Evolutionary conservation across 1,139 yeast species (phyloP).

Genomic region (Saccharomyces hybrid): DNA sequence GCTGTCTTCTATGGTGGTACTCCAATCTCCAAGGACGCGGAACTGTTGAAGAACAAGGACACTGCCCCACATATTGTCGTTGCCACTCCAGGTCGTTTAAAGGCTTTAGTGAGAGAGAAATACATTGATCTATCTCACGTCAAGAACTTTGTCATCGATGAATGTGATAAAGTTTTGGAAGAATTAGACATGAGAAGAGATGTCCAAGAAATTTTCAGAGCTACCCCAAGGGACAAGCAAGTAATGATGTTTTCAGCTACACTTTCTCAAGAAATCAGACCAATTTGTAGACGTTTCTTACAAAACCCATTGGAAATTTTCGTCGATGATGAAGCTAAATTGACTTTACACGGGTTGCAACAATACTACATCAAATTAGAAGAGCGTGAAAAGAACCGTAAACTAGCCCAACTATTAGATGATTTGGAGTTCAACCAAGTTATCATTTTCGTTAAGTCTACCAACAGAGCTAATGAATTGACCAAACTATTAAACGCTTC

Average conservation of each 20-base stretch:
- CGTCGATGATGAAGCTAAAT: slow-evolving; percentile 96
- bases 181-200: slow-evolving; percentile 93
- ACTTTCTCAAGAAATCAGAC: slow-evolving; percentile 87
- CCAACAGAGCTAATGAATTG: slow-evolving; percentile 87
- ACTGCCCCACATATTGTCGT: slow-evolving; percentile 95
- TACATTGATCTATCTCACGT: slow-evolving; percentile 79
- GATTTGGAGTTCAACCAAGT: slow-evolving; percentile 97
- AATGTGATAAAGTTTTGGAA: slow-evolving; percentile 97
- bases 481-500: slow-evolving; percentile 85
- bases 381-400: slow-evolving; percentile 90
- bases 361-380: slow-evolving; percentile 87
- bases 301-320: slow-evolving; percentile 96
- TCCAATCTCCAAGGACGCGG: slow-evolving; percentile 78
- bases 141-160: slow-evolving; percentile 93
- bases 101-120: slow-evolving; percentile 89
- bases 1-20: slow-evolving; percentile 97
- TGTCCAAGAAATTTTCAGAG: slow-evolving; percentile 95
- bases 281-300: slow-evolving; percentile 95
- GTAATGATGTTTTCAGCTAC: slow-evolving; percentile 99
- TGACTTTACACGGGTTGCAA: slow-evolving; percentile 96
- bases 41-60: slow-evolving; percentile 82
- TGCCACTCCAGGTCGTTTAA: slow-evolving; percentile 97
- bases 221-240: slow-evolving; percentile 97
- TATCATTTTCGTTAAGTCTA: slow-evolving; percentile 88
- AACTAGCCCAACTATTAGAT: slow-evolving; percentile 86